Conservation (phyloP, 1,284 basidiomycete genomes). For the Boletus semigastroideus region DNA sequence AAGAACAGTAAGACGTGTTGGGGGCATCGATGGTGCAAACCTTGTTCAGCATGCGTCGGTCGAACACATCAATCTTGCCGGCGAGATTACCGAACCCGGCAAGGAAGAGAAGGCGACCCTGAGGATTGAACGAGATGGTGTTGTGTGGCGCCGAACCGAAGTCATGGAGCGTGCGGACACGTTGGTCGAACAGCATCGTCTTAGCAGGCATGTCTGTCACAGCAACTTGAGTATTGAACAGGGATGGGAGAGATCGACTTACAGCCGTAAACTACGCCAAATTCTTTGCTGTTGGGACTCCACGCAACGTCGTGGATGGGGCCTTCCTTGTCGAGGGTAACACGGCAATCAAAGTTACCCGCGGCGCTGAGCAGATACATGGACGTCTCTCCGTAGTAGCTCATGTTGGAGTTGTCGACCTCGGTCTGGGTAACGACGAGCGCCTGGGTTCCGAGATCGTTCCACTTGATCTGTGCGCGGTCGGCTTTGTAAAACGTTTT, state of each 20-base stretch:
- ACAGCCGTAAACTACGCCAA: constrained; percentile 96
- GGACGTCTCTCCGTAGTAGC: constrained; percentile 97
- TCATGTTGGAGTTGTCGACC: constrained; percentile 96
- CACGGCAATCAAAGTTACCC: constrained; percentile 93
- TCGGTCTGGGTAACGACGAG: constrained; percentile 93
- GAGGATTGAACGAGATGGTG: constrained; percentile 93
- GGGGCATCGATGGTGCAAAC: constrained; percentile 88
- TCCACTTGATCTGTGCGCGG: constrained; percentile 95
- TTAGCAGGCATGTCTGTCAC: constrained; percentile 90
- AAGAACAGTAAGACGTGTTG: constrained; percentile 92
- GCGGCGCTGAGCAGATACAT: constrained; percentile 92
- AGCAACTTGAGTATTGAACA: constrained; percentile 1
- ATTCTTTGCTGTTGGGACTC: constrained; percentile 98
- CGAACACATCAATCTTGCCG: constrained; percentile 91
- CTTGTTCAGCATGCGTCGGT: constrained; percentile 84
- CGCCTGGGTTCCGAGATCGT: constrained; percentile 84
- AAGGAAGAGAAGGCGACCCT: constrained; percentile 81
- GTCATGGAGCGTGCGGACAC: constrained; percentile 86
- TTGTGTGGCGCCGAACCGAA: constrained; percentile 91
- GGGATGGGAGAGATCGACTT: constrained; percentile 36
- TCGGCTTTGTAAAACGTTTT: constrained; percentile 98
- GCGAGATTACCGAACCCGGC: constrained; percentile 97
- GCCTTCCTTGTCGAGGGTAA: constrained; percentile 94
- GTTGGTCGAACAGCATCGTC: constrained; percentile 87
- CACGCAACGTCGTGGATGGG: constrained; percentile 96